These are phyloP conservation scores for Trichoderma citrinoviride DNA, from an alignment of 2,329 filamentous ascomycete species.

Conservation along the genomic window DNA sequence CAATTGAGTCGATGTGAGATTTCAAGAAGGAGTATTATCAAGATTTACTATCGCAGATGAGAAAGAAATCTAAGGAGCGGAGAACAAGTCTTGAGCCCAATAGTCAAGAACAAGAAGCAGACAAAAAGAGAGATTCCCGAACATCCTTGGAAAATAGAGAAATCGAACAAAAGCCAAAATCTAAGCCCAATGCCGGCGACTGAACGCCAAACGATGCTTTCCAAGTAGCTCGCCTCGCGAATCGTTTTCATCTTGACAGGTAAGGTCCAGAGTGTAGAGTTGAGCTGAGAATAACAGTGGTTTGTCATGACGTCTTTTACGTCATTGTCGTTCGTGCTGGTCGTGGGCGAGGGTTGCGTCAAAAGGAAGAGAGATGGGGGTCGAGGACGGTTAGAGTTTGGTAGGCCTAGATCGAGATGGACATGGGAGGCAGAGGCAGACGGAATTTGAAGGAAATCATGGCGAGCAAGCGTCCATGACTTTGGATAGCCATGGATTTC, in stretches of 20 bases:
- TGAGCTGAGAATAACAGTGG: not conserved
- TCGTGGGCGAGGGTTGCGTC: not conserved
- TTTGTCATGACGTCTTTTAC: not conserved
- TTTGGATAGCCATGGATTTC: too few relatives aligned
- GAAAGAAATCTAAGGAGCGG: not conserved
- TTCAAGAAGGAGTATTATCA: too few relatives aligned
- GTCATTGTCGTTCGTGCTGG: not conserved
- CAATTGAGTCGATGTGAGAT: not conserved
- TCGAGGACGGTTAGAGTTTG: too few relatives aligned
- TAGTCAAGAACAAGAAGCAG: not conserved
- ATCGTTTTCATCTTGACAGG: not conserved
- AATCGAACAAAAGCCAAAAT: not conserved
- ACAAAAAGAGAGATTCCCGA: not conserved
- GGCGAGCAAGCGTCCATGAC: too few relatives aligned
- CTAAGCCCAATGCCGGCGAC: slow-evolving; percentile 9
- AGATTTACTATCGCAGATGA: too few relatives aligned
- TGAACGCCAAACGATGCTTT: slow-evolving; percentile 18
- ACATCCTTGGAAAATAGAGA: not conserved
- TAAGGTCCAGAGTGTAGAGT: not conserved
- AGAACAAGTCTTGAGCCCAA: not conserved
- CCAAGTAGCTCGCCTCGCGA: not conserved
- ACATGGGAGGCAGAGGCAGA: not conserved
- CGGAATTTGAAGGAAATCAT: too few relatives aligned
- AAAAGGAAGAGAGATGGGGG: not conserved
- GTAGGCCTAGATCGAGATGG: not conserved